A percentile compares a stretch with the other conserved stretches of the same genome.
Conservation (phyloP, 768 basidiomycete species). For the Lactarius sanguifluus region DNA sequence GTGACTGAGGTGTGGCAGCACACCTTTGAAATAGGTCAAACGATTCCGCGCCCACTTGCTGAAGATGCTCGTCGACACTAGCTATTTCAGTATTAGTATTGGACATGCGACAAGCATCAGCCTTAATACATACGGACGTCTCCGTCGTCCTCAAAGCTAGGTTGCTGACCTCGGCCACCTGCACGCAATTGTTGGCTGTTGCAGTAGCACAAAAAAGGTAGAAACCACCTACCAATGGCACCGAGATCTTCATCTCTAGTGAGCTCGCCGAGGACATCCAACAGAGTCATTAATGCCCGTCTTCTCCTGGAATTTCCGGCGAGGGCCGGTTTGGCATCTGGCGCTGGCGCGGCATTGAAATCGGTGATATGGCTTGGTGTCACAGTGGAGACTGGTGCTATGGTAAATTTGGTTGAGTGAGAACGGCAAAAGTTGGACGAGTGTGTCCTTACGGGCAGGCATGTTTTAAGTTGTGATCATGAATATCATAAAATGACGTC, state of each 20-base stretch:
- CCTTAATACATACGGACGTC: slow-evolving; percentile 58
- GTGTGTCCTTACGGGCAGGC: slow-evolving; percentile 13
- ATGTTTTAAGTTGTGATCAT: slow-evolving; percentile 7
- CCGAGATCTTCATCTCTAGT: slow-evolving; percentile 40
- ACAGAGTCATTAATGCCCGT: slow-evolving; percentile 47
- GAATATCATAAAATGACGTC: slow-evolving; percentile 1
- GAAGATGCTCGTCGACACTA: slow-evolving; percentile 67
- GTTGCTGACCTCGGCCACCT: slow-evolving; percentile 37
- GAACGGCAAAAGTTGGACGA: not conserved
- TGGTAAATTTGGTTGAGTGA: not conserved
- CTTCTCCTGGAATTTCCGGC: slow-evolving; percentile 36
- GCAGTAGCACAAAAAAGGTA: not conserved
- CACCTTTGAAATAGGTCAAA: slow-evolving; percentile 66
- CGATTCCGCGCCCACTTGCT: slow-evolving; percentile 61
- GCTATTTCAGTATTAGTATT: slow-evolving; percentile 39
- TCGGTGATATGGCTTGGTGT: slow-evolving; percentile 17
- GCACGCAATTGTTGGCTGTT: not conserved
- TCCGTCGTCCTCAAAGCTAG: slow-evolving; percentile 60
- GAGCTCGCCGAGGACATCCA: slow-evolving; percentile 49
- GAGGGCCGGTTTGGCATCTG: not conserved
- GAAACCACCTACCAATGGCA: slow-evolving; percentile 36
- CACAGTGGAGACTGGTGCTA: slow-evolving; percentile 9
- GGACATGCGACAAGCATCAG: not conserved
- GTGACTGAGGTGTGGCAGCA: slow-evolving; percentile 3
- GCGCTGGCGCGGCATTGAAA: slow-evolving; percentile 1